phyloP scores from a whole-genome alignment of 148 eudicot species.

The Camellia sinensis region DNA sequence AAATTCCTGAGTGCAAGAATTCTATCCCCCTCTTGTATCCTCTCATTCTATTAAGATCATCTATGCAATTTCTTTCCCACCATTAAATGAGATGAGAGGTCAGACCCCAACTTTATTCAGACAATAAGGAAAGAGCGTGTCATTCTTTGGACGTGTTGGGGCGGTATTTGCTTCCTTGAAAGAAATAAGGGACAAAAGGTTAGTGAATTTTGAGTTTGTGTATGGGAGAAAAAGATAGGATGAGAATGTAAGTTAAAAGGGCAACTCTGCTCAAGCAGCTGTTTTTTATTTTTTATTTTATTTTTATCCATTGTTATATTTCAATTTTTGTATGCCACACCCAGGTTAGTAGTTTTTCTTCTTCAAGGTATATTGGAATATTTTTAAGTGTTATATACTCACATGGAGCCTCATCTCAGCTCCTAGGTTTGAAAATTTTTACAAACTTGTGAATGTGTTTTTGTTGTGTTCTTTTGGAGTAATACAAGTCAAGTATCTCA shows the following conservation, averaged over 20 bases:
- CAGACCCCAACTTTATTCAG: conserved; percentile 7
- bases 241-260: not conserved
- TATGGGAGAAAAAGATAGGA: not conserved
- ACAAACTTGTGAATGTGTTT: not conserved
- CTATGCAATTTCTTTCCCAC: not conserved
- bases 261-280: not conserved
- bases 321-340: not conserved
- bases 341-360: not conserved
- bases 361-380: not conserved
- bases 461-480: not conserved
- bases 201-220: conserved; percentile 17
- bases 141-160: not conserved
- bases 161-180: not conserved
- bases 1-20: not conserved
- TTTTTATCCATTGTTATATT: too few relatives aligned
- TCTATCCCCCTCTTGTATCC: too few relatives aligned
- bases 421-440: not conserved
- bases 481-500: too few relatives aligned
- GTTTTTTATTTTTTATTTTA: not conserved
- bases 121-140: not conserved
- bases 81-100: not conserved
- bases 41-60: not conserved
- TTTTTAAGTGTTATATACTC: not conserved
- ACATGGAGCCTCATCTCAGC: not conserved
- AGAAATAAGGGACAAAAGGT: conserved; percentile 7